A percentile compares a stretch with the other conserved stretches of the same genome.
These are phyloP conservation scores for Datura wrightii DNA, from an alignment of 257 asterid genomes.

Conservation along the genomic window DNA sequence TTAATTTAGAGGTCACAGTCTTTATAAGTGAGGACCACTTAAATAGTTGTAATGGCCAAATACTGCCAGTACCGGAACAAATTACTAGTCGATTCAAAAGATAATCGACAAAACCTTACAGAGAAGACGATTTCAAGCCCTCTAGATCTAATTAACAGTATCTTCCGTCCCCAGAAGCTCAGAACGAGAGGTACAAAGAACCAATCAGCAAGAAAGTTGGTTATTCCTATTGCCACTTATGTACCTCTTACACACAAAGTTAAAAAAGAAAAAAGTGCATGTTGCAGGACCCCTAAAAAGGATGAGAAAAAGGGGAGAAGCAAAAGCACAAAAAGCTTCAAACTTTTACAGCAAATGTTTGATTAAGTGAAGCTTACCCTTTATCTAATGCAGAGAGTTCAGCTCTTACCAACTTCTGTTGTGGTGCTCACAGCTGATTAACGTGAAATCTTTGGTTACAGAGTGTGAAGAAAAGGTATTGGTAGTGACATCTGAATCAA, in stretches of 20 bases:
- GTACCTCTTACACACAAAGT: not conserved
- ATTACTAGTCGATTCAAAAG: constrained; percentile 34
- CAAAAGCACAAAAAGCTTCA: constrained; percentile 10
- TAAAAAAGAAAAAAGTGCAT: not conserved
- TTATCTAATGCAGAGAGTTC: constrained; percentile 22
- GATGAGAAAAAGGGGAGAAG: not conserved
- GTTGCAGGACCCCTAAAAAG: not conserved
- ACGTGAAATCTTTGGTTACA: constrained; percentile 11
- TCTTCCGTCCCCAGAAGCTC: not conserved
- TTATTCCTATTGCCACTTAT: constrained; percentile 4
- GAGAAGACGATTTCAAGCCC: not conserved
- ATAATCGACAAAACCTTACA: not conserved
- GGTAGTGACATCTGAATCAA: not conserved
- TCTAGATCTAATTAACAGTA: not conserved
- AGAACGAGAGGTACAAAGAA: not conserved
- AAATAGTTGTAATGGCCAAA: constrained; percentile 40
- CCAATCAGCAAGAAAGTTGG: constrained; percentile 19
- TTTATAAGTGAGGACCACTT: constrained; percentile 43
- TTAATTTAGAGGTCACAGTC: constrained; percentile 34
- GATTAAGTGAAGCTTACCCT: not conserved
- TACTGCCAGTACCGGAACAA: constrained; percentile 40
- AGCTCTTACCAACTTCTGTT: constrained; percentile 19
- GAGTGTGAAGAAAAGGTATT: not conserved
- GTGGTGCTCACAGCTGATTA: constrained; percentile 9
- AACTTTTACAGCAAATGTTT: not conserved